phyloP scores from a whole-genome alignment of 148 eudicot genomes.

The Polygonum aviculare region DNA sequence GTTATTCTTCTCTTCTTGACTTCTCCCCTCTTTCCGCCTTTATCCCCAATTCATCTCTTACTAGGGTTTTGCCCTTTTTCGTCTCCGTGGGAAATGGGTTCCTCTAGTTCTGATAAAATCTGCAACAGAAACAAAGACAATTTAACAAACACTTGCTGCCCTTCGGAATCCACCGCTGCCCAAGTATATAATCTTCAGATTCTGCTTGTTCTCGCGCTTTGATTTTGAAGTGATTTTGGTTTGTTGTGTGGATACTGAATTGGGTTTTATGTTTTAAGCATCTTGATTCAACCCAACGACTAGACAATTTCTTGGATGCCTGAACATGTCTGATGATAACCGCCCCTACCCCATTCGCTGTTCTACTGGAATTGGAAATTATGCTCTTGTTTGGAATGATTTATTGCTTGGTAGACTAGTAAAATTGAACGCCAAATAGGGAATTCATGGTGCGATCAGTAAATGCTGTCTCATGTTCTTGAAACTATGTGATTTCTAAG shows the following conservation, averaged over 20 bases:
- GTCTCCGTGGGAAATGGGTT: conserved; percentile 18
- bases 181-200: conserved; percentile 17
- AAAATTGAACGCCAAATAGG: background rate
- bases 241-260: background rate
- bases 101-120: conserved; percentile 1
- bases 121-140: background rate
- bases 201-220: background rate
- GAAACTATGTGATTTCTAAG: background rate
- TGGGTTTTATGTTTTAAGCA: background rate
- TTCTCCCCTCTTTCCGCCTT: conserved; percentile 8
- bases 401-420: background rate
- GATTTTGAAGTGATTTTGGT: background rate
- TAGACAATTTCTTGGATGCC: background rate
- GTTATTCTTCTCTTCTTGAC: conserved; percentile 12
- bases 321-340: no score
- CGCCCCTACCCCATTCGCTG: no score
- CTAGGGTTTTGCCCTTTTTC: background rate
- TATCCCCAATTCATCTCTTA: background rate
- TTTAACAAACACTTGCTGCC: background rate
- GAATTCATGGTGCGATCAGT: background rate
- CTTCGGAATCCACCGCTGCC: conserved; percentile 21
- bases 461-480: background rate
- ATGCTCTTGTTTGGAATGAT: background rate
- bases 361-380: background rate
- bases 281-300: background rate